These are phyloP conservation scores for Phoenix dactylifera DNA, from an alignment of 176 grass and related monocot species.

Conservation along the genomic window DNA sequence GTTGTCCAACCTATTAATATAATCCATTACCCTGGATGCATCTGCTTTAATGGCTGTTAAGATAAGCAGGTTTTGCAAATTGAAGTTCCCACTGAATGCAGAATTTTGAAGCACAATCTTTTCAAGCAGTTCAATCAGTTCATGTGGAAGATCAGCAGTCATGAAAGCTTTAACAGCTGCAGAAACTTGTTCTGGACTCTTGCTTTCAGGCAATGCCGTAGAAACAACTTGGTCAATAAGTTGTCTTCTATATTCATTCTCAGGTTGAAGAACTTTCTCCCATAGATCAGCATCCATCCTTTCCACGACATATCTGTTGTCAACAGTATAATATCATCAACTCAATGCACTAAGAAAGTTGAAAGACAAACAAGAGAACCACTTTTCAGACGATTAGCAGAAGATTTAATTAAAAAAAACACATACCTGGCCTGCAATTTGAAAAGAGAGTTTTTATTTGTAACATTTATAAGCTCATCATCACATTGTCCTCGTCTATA, in stretches of 20 bases:
- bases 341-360: neutral
- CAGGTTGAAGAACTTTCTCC: slow-evolving; percentile 91
- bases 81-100: slow-evolving; percentile 92
- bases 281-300: slow-evolving; percentile 96
- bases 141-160: slow-evolving; percentile 94
- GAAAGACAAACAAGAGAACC: no score
- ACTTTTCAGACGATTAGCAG: no score
- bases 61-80: slow-evolving; percentile 95
- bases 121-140: slow-evolving; percentile 95
- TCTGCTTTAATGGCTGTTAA: slow-evolving; percentile 95
- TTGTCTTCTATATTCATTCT: slow-evolving; percentile 98
- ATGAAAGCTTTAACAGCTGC: slow-evolving; percentile 99
- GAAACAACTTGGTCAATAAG: slow-evolving; percentile 99
- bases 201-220: slow-evolving; percentile 90
- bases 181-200: slow-evolving; percentile 97
- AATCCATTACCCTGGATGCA: slow-evolving; percentile 91
- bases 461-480: slow-evolving; percentile 81
- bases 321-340: slow-evolving; percentile 15
- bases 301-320: slow-evolving; percentile 81
- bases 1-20: slow-evolving; percentile 92
- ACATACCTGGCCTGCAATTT: slow-evolving; percentile 86
- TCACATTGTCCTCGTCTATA: slow-evolving; percentile 90
- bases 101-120: slow-evolving; percentile 99
- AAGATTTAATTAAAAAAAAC: slow-evolving; percentile 5
- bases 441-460: slow-evolving; percentile 94